phyloP scores from a whole-genome alignment of 441 rosid species.

The Erysimum cheiri region DNA sequence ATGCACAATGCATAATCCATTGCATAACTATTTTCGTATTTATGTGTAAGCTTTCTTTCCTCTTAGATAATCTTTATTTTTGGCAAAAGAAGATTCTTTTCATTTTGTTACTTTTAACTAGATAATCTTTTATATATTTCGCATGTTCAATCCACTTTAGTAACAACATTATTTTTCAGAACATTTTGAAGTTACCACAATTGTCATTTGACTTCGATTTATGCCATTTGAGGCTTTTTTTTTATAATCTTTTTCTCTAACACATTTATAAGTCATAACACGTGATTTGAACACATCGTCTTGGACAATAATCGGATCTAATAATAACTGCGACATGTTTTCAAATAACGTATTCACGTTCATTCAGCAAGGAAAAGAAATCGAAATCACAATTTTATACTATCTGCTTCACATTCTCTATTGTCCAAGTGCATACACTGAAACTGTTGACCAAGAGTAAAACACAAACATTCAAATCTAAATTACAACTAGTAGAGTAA shows the following conservation, averaged over 20 bases:
- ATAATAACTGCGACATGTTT: slow-evolving; percentile 8
- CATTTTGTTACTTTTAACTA: not conserved
- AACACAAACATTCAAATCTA: slow-evolving; percentile 41
- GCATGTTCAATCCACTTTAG: slow-evolving; percentile 32
- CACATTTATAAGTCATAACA: slow-evolving; percentile 1
- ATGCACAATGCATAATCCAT: not conserved
- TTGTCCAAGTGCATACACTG: slow-evolving; percentile 15
- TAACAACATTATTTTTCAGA: not conserved
- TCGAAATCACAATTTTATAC: not conserved
- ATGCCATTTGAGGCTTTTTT: not conserved
- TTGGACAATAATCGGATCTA: not conserved
- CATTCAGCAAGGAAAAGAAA: slow-evolving; percentile 5
- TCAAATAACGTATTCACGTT: slow-evolving; percentile 6
- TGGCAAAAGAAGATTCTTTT: not conserved
- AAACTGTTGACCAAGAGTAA: slow-evolving; percentile 24
- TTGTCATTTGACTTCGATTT: slow-evolving; percentile 14
- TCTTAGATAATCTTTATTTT: not conserved
- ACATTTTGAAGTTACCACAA: not conserved
- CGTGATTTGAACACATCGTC: not conserved
- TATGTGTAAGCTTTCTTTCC: not conserved
- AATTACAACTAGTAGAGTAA: slow-evolving; percentile 23
- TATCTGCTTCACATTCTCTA: slow-evolving; percentile 2
- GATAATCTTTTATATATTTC: slow-evolving; percentile 27
- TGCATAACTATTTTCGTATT: slow-evolving; percentile 14
- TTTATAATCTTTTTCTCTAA: not conserved